A percentile compares a stretch with the other conserved stretches of the same genome.
phyloP scores from a whole-genome alignment of 2,329 filamentous ascomycete genomes.

The Fusarium drepaniforme region DNA sequence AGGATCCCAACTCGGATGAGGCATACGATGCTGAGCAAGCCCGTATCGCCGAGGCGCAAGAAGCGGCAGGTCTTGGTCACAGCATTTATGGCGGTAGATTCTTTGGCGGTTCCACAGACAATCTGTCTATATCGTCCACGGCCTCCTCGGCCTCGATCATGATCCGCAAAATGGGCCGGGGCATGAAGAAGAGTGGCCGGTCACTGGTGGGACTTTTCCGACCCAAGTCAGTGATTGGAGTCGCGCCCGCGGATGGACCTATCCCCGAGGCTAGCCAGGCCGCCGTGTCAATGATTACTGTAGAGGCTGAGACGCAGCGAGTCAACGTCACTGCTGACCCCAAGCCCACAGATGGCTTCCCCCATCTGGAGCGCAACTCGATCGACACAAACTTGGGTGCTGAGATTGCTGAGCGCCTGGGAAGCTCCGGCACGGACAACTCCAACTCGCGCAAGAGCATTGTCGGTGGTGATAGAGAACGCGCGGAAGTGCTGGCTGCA shows the following conservation, averaged over 20 bases:
- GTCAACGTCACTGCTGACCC: slow-evolving; percentile 82
- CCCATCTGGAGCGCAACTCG: slow-evolving; percentile 85
- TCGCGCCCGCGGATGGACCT: slow-evolving; percentile 76
- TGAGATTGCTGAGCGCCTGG: slow-evolving; percentile 62
- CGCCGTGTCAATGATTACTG: slow-evolving; percentile 95
- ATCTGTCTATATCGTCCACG: slow-evolving; percentile 90
- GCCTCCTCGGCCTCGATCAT: slow-evolving; percentile 92
- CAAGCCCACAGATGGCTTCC: slow-evolving; percentile 77
- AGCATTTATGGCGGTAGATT: slow-evolving; percentile 92
- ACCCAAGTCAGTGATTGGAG: slow-evolving; percentile 90
- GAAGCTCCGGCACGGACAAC: slow-evolving; percentile 70
- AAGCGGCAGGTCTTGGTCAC: slow-evolving; percentile 90
- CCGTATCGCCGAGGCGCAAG: slow-evolving; percentile 91
- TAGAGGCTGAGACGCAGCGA: slow-evolving; percentile 89
- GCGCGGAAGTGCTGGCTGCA: slow-evolving; percentile 90
- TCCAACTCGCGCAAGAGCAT: slow-evolving; percentile 85
- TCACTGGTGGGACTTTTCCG: slow-evolving; percentile 95
- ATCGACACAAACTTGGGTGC: slow-evolving; percentile 72
- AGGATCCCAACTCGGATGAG: slow-evolving; percentile 71
- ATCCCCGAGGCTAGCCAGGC: slow-evolving; percentile 78
- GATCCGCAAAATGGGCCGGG: slow-evolving; percentile 98
- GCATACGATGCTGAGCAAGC: slow-evolving; percentile 89
- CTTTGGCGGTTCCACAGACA: slow-evolving; percentile 93
- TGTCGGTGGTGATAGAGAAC: slow-evolving; percentile 88
- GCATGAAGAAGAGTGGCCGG: slow-evolving; percentile 94